These are phyloP conservation scores for Aspergillus ellipticus DNA, from an alignment of 495 filamentous ascomycete species.

Conservation along the genomic window DNA sequence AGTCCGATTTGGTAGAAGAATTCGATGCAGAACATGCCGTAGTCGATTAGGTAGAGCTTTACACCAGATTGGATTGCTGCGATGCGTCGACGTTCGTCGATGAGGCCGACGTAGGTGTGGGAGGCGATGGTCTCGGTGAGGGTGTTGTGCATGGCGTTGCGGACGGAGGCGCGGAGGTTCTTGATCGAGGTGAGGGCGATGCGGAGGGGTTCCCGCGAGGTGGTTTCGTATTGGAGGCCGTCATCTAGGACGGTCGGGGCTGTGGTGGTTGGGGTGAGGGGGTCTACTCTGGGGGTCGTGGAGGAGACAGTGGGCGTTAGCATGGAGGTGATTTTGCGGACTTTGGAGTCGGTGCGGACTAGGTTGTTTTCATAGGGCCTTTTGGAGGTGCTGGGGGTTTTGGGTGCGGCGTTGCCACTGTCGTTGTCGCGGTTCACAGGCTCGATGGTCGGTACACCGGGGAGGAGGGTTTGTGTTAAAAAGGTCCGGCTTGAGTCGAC, in stretches of 20 bases:
- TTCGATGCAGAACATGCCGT: constrained; percentile 80
- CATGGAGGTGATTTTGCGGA: constrained; percentile 97
- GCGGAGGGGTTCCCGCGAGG: constrained; percentile 60
- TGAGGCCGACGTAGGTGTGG: constrained; percentile 91
- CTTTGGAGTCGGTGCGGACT: constrained; percentile 82
- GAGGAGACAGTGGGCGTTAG: constrained; percentile 49
- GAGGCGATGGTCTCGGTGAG: constrained; percentile 85
- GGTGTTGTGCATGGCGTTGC: constrained; percentile 80
- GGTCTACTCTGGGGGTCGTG: constrained; percentile 14
- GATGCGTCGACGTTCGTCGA: constrained; percentile 82
- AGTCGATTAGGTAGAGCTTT: constrained; percentile 91
- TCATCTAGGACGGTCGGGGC: constrained; percentile 32
- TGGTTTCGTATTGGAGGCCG: constrained; percentile 64
- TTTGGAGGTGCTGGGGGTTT: constrained; percentile 43
- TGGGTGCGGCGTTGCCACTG: constrained; percentile 18
- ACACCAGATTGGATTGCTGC: constrained; percentile 91
- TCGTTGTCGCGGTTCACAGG: constrained; percentile 25
- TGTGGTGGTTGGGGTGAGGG: constrained; percentile 13
- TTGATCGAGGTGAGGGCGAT: constrained; percentile 80
- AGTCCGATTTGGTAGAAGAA: constrained; percentile 97
- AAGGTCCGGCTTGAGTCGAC: constrained; percentile 96
- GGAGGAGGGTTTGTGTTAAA: constrained; percentile 85
- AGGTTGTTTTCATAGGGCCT: constrained; percentile 85
- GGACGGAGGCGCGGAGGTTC: constrained; percentile 73
- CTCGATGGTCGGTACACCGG: constrained; percentile 47